Percentiles rank a stretch among this genome's conserved stretches.
Evolutionary conservation across 805 yeast genomes (phyloP).

Genomic region (Pichia cabralensis): DNA sequence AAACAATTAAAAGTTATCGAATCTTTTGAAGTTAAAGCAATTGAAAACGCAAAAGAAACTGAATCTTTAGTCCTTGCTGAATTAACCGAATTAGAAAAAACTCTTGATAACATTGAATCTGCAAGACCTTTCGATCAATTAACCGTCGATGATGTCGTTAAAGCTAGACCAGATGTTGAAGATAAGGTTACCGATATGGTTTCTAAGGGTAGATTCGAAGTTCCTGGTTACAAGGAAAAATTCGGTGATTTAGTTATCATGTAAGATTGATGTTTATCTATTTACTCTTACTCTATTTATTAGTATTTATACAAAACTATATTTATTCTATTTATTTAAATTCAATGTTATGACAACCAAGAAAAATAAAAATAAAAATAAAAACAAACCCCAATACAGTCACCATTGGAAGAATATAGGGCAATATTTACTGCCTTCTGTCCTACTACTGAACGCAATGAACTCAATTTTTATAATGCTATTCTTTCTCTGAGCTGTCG

Average conservation of each 20-base stretch:
- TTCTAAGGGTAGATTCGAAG: slow-evolving; percentile 94
- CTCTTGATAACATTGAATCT: slow-evolving; percentile 85
- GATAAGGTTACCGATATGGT: slow-evolving; percentile 93
- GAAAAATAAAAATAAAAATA: too few relatives aligned
- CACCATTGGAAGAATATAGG: too few relatives aligned
- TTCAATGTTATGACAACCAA: background rate
- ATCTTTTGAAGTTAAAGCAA: slow-evolving; percentile 88
- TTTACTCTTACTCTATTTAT: slow-evolving; percentile 5
- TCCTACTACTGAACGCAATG: too few relatives aligned
- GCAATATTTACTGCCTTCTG: too few relatives aligned
- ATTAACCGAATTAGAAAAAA: slow-evolving; percentile 73
- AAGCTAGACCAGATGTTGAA: slow-evolving; percentile 96
- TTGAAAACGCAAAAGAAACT: slow-evolving; percentile 90
- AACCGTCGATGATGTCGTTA: slow-evolving; percentile 87
- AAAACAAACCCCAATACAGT: too few relatives aligned
- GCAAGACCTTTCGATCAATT: slow-evolving; percentile 98
- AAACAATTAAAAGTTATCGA: slow-evolving; percentile 88
- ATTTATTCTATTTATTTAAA: background rate
- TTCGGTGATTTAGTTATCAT: slow-evolving; percentile 94
- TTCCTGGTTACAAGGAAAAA: slow-evolving; percentile 97
- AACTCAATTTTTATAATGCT: too few relatives aligned
- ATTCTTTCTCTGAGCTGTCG: too few relatives aligned
- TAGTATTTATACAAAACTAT: slow-evolving; percentile 3
- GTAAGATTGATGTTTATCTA: slow-evolving; percentile 31
- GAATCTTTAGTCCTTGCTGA: slow-evolving; percentile 83